Evolutionary conservation across 202 grass and related monocot genomes (phyloP).

Genomic region (Musa balbisiana): DNA sequence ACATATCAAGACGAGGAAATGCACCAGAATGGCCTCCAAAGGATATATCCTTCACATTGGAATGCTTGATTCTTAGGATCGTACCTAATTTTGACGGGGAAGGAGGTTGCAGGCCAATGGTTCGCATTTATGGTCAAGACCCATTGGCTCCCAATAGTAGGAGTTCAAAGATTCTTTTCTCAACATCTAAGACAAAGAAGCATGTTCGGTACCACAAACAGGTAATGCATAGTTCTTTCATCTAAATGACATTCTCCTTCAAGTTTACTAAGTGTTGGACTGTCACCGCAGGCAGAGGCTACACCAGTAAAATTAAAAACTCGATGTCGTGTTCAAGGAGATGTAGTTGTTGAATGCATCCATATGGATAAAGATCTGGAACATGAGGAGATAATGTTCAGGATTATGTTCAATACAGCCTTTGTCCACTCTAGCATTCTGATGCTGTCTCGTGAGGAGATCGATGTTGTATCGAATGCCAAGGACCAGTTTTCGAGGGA

Average conservation of each 20-base stretch:
- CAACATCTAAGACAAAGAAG: conserved; percentile 38
- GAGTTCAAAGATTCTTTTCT: conserved; percentile 27
- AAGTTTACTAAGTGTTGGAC: conserved; percentile 15
- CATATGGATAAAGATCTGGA: conserved; percentile 55
- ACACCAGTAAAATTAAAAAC: conserved; percentile 45
- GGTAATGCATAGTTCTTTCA: conserved; percentile 21
- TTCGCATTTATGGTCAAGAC: conserved; percentile 39
- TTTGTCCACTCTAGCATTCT: conserved; percentile 78
- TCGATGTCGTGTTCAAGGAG: conserved; percentile 74
- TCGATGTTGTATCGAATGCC: conserved; percentile 78
- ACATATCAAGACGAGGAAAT: conserved; percentile 32
- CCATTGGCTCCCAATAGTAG: not conserved
- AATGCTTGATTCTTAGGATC: conserved; percentile 43
- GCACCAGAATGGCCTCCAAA: conserved; percentile 12
- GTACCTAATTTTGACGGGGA: conserved; percentile 44
- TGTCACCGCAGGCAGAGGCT: conserved; percentile 50
- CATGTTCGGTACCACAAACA: conserved; percentile 39
- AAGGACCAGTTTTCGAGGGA: conserved; percentile 78
- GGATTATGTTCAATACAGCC: conserved; percentile 91
- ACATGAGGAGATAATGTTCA: conserved; percentile 75
- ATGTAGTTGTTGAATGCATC: conserved; percentile 86
- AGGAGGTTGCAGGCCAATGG: conserved; percentile 41
- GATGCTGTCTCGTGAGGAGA: conserved; percentile 67
- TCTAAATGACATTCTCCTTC: not conserved
- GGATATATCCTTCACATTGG: conserved; percentile 30